phyloP scores from a whole-genome alignment of 1,284 basidiomycete species.

The Naganishia sp. region DNA sequence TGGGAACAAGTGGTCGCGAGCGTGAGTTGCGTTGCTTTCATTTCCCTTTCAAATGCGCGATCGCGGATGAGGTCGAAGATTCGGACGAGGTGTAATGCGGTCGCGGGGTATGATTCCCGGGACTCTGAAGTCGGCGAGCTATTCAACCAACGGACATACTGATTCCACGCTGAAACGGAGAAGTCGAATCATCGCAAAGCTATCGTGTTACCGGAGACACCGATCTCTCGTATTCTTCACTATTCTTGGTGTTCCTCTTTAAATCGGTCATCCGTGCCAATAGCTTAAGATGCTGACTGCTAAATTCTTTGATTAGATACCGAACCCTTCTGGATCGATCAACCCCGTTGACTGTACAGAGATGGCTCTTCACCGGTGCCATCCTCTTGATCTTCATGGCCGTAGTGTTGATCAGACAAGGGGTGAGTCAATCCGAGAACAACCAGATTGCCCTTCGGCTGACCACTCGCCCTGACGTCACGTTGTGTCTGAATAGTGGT shows the following conservation, averaged over 20 bases:
- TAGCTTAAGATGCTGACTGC: no score
- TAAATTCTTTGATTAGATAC: constrained; percentile 53
- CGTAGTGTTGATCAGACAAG: constrained; percentile 84
- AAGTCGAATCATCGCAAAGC: no score
- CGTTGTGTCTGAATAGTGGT: constrained; percentile 65
- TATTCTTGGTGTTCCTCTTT: no score
- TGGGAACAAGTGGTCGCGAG: constrained; percentile 49
- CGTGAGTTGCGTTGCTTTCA: constrained; percentile 35
- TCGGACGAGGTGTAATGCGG: no score
- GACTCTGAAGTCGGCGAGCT: no score
- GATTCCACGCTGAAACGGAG: no score
- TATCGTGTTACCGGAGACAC: no score
- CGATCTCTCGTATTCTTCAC: no score
- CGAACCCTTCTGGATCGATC: constrained; percentile 85
- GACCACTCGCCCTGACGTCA: background rate
- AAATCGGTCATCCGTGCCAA: no score
- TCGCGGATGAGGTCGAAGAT: no score
- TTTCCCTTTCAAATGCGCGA: background rate
- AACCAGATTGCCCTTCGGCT: background rate
- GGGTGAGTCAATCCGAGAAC: constrained; percentile 62
- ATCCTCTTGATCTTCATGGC: constrained; percentile 78
- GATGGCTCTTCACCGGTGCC: constrained; percentile 81
- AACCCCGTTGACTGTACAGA: constrained; percentile 82
- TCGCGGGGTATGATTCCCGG: no score
- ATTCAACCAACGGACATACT: no score